Conservation (phyloP, 441 rosid species). For the Syzygium syzygioides region DNA sequence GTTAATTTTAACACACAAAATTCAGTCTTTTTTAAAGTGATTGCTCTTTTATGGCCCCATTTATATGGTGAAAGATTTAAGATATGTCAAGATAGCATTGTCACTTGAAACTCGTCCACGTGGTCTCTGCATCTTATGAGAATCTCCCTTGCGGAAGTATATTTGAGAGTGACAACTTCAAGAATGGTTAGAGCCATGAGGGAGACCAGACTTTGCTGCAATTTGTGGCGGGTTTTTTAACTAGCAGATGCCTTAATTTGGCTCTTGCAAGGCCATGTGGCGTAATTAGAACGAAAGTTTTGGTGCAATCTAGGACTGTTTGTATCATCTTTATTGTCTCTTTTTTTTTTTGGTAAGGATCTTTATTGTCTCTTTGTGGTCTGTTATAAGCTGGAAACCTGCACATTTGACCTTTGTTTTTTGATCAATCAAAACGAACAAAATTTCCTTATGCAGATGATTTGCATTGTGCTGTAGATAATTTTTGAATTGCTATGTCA, state of each 20-base stretch:
- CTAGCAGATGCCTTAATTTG: not conserved
- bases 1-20: not conserved
- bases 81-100: not conserved
- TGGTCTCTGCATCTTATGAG: not conserved
- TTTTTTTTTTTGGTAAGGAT: too few species aligned
- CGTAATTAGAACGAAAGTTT: not conserved
- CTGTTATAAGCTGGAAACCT: not conserved
- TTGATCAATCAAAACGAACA: not conserved
- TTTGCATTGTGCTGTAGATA: not conserved
- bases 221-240: not conserved
- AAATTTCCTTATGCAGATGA: not conserved
- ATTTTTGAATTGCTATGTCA: not conserved
- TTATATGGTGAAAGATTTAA: not conserved
- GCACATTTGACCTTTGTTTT: not conserved
- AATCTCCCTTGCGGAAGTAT: not conserved
- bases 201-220: not conserved
- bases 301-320: not conserved
- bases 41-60: not conserved
- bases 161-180: not conserved
- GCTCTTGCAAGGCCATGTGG: not conserved
- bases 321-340: not conserved
- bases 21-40: not conserved
- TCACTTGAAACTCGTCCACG: not conserved
- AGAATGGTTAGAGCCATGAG: not conserved
- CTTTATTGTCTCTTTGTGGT: not conserved